These are phyloP conservation scores for Magnaporthiopsis incrustans DNA, from an alignment of 2,329 filamentous ascomycete genomes.

Conservation along the genomic window DNA sequence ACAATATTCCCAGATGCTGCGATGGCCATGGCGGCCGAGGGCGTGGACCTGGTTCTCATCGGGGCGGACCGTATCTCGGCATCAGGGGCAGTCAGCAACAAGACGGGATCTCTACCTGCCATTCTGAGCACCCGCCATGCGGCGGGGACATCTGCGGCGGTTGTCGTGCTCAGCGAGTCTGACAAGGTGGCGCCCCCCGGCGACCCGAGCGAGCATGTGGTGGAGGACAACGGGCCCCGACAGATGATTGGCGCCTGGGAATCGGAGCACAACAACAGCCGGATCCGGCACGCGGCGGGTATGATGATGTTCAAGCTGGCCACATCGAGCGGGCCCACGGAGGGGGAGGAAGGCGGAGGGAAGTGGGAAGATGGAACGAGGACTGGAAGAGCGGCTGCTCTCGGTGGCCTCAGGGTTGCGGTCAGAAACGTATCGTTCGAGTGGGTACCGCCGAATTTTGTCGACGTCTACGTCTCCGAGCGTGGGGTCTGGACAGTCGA, in stretches of 20 bases:
- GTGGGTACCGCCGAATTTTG: slow-evolving; percentile 43
- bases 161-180: slow-evolving; percentile 49
- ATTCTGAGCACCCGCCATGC: slow-evolving; percentile 45
- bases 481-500: slow-evolving; percentile 33
- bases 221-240: slow-evolving; percentile 41
- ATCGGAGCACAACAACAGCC: slow-evolving; percentile 15
- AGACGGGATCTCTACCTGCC: slow-evolving; percentile 54
- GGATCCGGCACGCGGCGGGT: slow-evolving; percentile 16
- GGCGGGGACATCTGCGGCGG: slow-evolving; percentile 26
- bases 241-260: slow-evolving; percentile 45
- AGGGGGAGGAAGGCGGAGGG: slow-evolving; percentile 9
- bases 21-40: slow-evolving; percentile 41
- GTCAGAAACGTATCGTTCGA: slow-evolving; percentile 51
- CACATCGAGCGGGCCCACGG: slow-evolving; percentile 5
- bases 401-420: slow-evolving; percentile 15
- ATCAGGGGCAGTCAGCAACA: slow-evolving; percentile 55
- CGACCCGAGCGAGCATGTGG: slow-evolving; percentile 31
- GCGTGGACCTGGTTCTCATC: slow-evolving; percentile 51
- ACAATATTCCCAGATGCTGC: slow-evolving; percentile 53
- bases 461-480: slow-evolving; percentile 49
- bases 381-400: slow-evolving; percentile 1
- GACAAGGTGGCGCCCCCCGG: slow-evolving; percentile 51
- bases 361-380: slow-evolving; percentile 9
- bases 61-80: slow-evolving; percentile 56
- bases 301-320: not conserved